Conservation (phyloP, 1,284 basidiomycete species). For the Pseudozyma hubeiensis region DNA sequence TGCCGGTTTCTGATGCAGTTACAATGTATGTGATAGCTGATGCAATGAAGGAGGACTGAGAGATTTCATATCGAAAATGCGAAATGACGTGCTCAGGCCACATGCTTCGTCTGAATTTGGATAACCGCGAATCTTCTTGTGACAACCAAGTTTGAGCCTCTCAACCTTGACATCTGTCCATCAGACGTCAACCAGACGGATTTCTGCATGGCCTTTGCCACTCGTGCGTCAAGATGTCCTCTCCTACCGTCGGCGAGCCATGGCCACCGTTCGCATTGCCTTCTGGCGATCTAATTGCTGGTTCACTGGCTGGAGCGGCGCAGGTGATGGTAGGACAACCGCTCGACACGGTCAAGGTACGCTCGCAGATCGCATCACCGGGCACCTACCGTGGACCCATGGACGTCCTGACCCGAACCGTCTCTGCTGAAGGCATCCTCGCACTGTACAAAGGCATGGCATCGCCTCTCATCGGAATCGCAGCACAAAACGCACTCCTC, state of each 20-base stretch:
- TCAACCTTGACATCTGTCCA: too few relatives aligned
- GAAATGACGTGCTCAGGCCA: slow-evolving; percentile 17
- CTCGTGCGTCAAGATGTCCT: too few relatives aligned
- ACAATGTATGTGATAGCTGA: too few relatives aligned
- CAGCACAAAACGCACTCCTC: slow-evolving; percentile 93
- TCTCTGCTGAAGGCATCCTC: slow-evolving; percentile 40
- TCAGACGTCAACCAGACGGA: too few relatives aligned
- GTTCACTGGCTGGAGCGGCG: slow-evolving; percentile 51
- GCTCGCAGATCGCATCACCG: slow-evolving; percentile 46
- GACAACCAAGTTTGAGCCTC: neutral
- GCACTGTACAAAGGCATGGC: slow-evolving; percentile 75
- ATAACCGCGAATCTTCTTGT: slow-evolving; percentile 11
- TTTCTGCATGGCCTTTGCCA: too few relatives aligned
- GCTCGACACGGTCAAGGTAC: slow-evolving; percentile 56
- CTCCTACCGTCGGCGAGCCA: slow-evolving; percentile 2
- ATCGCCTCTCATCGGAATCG: slow-evolving; percentile 90
- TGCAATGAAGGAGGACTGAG: too few relatives aligned
- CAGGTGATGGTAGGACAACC: slow-evolving; percentile 61
- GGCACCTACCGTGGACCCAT: slow-evolving; percentile 52
- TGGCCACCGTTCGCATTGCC: slow-evolving; percentile 58
- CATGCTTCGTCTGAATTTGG: neutral
- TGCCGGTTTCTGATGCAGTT: too few relatives aligned
- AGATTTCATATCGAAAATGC: neutral
- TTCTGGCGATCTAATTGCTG: slow-evolving; percentile 49
- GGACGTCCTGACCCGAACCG: slow-evolving; percentile 46